Evolutionary conservation across 2,329 filamentous ascomycete genomes (phyloP), one percentile per base, ranked within the genome.

Genomic region (Fonsecaea nubica): DNA sequence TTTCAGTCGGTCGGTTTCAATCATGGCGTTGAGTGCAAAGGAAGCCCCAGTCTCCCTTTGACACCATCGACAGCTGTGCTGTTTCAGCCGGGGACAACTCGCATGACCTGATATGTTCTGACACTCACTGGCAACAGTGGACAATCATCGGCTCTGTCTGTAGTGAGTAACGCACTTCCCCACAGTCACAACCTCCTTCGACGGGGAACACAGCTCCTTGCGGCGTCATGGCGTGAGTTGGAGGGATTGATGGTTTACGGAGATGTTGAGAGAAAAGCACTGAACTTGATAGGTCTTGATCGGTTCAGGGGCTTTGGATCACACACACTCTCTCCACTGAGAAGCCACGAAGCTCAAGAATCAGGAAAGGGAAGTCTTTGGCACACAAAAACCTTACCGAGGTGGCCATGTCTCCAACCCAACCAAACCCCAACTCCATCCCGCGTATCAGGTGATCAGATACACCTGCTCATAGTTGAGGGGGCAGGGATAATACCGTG

Each of bases 1-100:
- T 13, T 64, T 68, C 54, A 84, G 63, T 62, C 76, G 73, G 36
- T 75, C 71, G 32, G 70, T 66, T 45, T 71, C 70, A 13, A 66
- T 69, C 64, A 69, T 64, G 60, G 64, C 64, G 55, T 66, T 70
- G 50, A 72, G 61, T 3, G 62, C 65, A 54, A 72, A 70, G 42
- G 70, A 69, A 55, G 65, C 58, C 30, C 65, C 68, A 21, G 63
- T 69, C 48, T 72, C 70, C 21, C 64, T 30, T 45, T 70, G 70
- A 38, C 68, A 72, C 63, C 64, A 69, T 13, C 61, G 77, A 30
- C 66, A 65, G 52, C 66, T 68, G 35, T 42, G 45, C 33, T 2
- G 35, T 58, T 63, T 68, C 62, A 65, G 59, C 50, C 56, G 36
- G 63, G 15, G 15, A 45, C 32, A 18, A 18, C 33, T 50, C 12